These are phyloP conservation scores for Polyporus tsugae DNA, from an alignment of 1,284 basidiomycete species.

Conservation along the genomic window DNA sequence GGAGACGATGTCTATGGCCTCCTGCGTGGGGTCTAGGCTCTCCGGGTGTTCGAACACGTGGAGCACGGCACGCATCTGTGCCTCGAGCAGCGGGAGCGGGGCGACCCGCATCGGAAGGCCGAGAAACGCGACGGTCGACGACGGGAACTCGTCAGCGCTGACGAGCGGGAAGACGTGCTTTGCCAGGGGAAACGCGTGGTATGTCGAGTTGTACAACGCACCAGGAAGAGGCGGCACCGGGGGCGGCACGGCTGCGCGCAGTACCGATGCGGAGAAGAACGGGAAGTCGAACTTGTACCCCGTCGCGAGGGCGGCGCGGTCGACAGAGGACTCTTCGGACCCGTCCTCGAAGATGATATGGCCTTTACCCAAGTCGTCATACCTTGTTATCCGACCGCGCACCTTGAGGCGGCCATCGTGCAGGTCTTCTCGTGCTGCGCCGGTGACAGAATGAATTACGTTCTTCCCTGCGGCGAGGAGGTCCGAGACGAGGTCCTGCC, in stretches of 20 bases:
- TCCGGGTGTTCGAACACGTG: constrained; percentile 59
- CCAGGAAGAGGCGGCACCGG: constrained; percentile 53
- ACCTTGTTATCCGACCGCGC: constrained; percentile 53
- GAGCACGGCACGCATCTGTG: constrained; percentile 67
- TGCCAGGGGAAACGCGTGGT: constrained; percentile 69
- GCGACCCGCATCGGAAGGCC: constrained; percentile 63
- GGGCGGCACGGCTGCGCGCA: constrained; percentile 47
- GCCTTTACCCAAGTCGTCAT: constrained; percentile 49
- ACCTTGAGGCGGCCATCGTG: constrained; percentile 51
- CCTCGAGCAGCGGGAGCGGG: constrained; percentile 74
- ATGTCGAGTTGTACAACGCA: constrained; percentile 67
- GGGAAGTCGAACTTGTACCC: constrained; percentile 73
- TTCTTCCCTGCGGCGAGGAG: constrained; percentile 52
- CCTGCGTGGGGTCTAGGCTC: constrained; percentile 55
- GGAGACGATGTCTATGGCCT: constrained; percentile 55
- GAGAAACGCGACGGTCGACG: constrained; percentile 67
- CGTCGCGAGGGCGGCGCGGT: constrained; percentile 75
- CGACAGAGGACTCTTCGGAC: constrained; percentile 58
- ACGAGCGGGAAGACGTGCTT: constrained; percentile 58
- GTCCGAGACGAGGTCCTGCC: constrained; percentile 69
- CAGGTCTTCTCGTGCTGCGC: constrained; percentile 38
- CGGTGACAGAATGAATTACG: constrained; percentile 66
- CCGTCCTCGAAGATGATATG: constrained; percentile 69
- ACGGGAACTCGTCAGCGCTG: constrained; percentile 52
- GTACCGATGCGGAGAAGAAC: constrained; percentile 57